Evolutionary conservation across 352 stramenopile species (phyloP).

Genomic region (Globisporangium nodosum): DNA sequence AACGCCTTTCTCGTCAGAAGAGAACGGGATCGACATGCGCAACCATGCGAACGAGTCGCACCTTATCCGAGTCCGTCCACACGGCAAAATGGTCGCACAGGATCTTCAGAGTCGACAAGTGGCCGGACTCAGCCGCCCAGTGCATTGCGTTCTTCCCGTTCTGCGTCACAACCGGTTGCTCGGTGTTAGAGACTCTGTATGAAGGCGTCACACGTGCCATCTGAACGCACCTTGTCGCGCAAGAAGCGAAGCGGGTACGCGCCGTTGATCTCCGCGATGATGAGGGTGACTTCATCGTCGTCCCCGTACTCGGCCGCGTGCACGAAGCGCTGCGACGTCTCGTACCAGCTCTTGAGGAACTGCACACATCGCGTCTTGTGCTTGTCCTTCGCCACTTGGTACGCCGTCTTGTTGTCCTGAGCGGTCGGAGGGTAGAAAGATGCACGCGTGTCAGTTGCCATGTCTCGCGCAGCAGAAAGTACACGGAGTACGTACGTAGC

Average conservation of each 20-base stretch:
- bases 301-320: constrained; percentile 78
- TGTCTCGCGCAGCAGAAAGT: not conserved
- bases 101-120: constrained; percentile 76
- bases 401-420: constrained; percentile 87
- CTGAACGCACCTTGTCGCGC: constrained; percentile 64
- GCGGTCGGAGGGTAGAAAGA: not conserved
- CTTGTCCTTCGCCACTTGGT: constrained; percentile 86
- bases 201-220: not conserved
- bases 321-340: constrained; percentile 85
- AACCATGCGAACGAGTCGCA: constrained; percentile 9
- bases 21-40: not conserved
- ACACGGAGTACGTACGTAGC: constrained; percentile 51
- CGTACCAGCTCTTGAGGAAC: constrained; percentile 86
- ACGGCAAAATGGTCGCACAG: constrained; percentile 68
- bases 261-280: constrained; percentile 77
- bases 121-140: constrained; percentile 72
- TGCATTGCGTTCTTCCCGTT: constrained; percentile 88
- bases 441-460: not conserved
- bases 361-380: constrained; percentile 85
- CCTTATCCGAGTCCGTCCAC: constrained; percentile 81
- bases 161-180: constrained; percentile 16
- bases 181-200: not conserved
- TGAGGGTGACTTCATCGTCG: constrained; percentile 69
- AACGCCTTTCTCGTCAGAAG: not conserved
- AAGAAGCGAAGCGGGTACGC: constrained; percentile 75